Evolutionary conservation across 306 rosid genomes (phyloP), one percentile per base, ranked within the genome.

Genomic region (Gynostemma pentaphyllum): DNA sequence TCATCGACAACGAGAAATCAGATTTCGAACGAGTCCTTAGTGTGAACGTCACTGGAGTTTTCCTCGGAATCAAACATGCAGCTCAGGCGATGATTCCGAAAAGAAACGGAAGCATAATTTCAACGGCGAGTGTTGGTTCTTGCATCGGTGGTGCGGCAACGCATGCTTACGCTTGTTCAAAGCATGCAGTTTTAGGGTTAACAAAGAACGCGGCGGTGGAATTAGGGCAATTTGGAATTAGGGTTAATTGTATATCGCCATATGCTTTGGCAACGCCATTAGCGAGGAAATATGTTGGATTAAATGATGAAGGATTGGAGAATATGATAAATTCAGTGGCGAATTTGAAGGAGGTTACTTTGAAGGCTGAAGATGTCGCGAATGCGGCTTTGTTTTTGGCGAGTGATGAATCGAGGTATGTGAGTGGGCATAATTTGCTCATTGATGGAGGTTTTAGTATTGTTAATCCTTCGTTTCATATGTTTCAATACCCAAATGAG

Each of bases 211-310:
- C 96, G 0, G 96, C 95, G 0, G 88, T 79, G 3, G 97, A 87
- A 75, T 62, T 90, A 0, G 89, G 96, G 4, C 89, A 81, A 26
- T 91, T 87, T 27, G 97, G 95, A 26, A 85, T 87, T 0, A 68
- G 95, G 68, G 95, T 91, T 28, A 91, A 91, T 30, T 85, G 91
- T 22, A 41, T 91, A 72, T 87, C 97, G 0, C 97, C 97, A 0
- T 91, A 73, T 7, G 86, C 70, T 2, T 53, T 81, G 5, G 94
- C 68, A 0, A 81, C 94, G 2, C 97, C 96, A 0, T 63, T 87
- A 62, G 86, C 85, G 1, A 80, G 59, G 1, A 69, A 19, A 1
- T 80, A 81, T 23, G 66, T 79, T 18, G 89, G 85, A 27, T 41
- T 68, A 5, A 51, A 22, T 0, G 85, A 77, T 4, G 82, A 70